These are phyloP conservation scores for Theobroma cacao DNA, from an alignment of 345 rosid genomes.

Conservation along the genomic window DNA sequence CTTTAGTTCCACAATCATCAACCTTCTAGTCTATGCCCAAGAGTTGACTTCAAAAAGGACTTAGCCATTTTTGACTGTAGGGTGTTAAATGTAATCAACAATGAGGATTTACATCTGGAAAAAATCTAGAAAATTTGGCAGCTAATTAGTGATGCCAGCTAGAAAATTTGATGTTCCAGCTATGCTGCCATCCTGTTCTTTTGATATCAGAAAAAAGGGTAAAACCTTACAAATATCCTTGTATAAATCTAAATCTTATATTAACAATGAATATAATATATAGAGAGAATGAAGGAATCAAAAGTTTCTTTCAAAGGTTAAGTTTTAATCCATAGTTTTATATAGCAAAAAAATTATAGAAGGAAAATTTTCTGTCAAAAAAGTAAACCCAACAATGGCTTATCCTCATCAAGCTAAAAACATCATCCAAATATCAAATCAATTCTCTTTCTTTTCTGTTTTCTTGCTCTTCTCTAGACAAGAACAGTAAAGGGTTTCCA, in stretches of 20 bases:
- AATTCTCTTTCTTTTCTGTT: not conserved
- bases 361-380: not conserved
- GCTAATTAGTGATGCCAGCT: not conserved
- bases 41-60: not conserved
- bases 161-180: not conserved
- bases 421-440: not conserved
- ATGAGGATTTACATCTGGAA: not conserved
- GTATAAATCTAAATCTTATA: not conserved
- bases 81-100: not conserved
- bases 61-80: not conserved
- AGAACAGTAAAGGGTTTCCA: not conserved
- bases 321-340: not conserved
- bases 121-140: not conserved
- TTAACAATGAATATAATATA: not conserved
- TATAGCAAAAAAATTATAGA: not conserved
- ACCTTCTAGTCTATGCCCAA: not conserved
- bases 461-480: not conserved
- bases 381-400: not conserved
- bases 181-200: not conserved
- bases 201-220: not conserved
- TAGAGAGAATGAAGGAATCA: not conserved
- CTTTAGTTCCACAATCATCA: not conserved
- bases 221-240: not conserved
- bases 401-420: not conserved
- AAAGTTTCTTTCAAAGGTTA: not conserved